phyloP scores from a whole-genome alignment of 1,139 yeast species.

The Yamadazyma aaseri region DNA sequence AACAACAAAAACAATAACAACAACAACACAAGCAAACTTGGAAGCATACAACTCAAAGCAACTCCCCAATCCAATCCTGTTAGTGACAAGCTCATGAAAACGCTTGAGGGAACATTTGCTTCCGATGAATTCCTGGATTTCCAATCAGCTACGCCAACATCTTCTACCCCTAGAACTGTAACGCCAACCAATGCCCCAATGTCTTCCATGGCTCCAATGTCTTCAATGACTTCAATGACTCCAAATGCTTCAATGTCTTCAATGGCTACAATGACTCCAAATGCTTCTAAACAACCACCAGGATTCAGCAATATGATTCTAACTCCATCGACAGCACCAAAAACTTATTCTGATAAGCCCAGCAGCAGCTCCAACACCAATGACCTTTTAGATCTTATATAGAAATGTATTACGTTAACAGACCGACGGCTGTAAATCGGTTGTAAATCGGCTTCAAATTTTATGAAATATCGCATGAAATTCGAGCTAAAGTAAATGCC shows the following conservation, averaged over 20 bases:
- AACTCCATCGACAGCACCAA: conserved; percentile 11
- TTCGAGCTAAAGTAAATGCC: no score
- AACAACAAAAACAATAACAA: no score
- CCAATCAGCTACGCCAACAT: conserved; percentile 16
- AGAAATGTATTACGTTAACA: no score
- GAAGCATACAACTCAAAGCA: not conserved
- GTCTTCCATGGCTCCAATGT: conserved; percentile 3
- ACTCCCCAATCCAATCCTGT: not conserved
- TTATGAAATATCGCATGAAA: no score
- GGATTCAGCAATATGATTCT: conserved; percentile 12
- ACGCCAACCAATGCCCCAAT: conserved; percentile 2
- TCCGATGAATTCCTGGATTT: conserved; percentile 17
- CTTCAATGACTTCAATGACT: no score
- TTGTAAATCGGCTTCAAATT: no score
- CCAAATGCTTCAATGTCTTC: no score
- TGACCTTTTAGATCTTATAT: conserved; percentile 12
- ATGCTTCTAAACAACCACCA: conserved; percentile 11
- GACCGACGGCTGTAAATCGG: no score
- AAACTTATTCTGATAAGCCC: not conserved
- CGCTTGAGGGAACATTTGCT: conserved; percentile 14
- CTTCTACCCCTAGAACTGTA: conserved; percentile 2
- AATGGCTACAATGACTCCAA: conserved; percentile 4
- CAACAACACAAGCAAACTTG: no score
- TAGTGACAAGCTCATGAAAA: conserved; percentile 9
- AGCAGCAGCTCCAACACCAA: conserved; percentile 2